Evolutionary conservation across 305 asterid species (phyloP).

Genomic region (Ruellia speciosa): DNA sequence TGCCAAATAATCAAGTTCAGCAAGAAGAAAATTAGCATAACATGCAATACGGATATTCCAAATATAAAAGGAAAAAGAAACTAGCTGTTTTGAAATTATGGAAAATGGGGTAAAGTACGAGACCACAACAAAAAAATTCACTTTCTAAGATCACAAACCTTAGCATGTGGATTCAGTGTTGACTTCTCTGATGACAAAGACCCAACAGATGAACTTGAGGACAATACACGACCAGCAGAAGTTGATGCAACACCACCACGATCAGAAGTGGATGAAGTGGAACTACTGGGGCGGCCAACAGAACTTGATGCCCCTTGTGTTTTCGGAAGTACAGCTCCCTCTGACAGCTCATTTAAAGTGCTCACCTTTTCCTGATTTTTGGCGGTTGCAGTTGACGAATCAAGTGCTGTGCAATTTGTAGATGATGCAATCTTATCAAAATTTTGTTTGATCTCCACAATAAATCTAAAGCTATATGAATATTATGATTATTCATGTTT

Average conservation of each 20-base stretch:
- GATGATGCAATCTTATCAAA: slow-evolving; percentile 47
- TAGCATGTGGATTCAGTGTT: slow-evolving; percentile 79
- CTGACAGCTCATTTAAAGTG: slow-evolving; percentile 38
- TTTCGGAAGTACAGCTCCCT: slow-evolving; percentile 36
- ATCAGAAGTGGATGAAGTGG: slow-evolving; percentile 65
- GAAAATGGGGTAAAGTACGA: background rate
- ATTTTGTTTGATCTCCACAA: slow-evolving; percentile 29
- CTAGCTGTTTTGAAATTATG: background rate
- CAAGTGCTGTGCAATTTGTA: slow-evolving; percentile 47
- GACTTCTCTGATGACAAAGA: slow-evolving; percentile 89
- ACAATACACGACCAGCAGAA: slow-evolving; percentile 61
- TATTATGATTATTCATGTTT: slow-evolving; percentile 1
- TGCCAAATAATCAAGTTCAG: slow-evolving; percentile 12
- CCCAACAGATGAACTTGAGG: slow-evolving; percentile 78
- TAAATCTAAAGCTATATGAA: slow-evolving; percentile 35
- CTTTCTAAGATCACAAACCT: slow-evolving; percentile 38
- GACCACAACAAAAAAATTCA: background rate
- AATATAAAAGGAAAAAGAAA: background rate
- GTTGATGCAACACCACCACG: slow-evolving; percentile 63
- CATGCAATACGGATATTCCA: background rate
- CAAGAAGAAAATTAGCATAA: background rate
- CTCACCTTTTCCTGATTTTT: slow-evolving; percentile 47
- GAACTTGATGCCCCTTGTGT: slow-evolving; percentile 36
- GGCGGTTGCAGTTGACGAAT: slow-evolving; percentile 42
- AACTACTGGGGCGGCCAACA: slow-evolving; percentile 49